Evolutionary conservation across 495 filamentous ascomycete genomes (phyloP).

Genomic region (Lasiosphaeris hirsuta): DNA sequence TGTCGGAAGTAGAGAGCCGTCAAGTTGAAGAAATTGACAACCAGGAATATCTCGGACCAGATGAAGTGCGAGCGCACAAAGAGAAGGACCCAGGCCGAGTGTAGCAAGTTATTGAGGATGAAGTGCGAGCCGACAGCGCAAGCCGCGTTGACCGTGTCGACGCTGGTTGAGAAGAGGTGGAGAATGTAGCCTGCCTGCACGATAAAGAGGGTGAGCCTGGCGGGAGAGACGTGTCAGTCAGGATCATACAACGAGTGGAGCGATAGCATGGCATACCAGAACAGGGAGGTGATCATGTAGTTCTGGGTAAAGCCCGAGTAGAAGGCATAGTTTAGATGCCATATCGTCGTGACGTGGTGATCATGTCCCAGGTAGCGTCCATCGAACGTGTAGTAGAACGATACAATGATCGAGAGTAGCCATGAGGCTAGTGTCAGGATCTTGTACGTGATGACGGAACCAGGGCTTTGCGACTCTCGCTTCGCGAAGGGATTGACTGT

Average conservation of each 20-base stretch:
- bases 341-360: conserved; percentile 53
- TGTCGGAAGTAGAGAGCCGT: conserved; percentile 75
- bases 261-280: conserved; percentile 57
- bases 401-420: conserved; percentile 62
- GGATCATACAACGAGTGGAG: neutral
- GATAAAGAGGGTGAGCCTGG: conserved; percentile 69
- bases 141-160: conserved; percentile 59
- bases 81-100: conserved; percentile 74
- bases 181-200: conserved; percentile 72
- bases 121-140: conserved; percentile 78
- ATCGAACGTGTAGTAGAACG: conserved; percentile 66
- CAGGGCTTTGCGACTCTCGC: conserved; percentile 55
- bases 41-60: conserved; percentile 69
- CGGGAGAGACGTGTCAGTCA: conserved; percentile 4
- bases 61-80: conserved; percentile 71
- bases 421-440: conserved; percentile 67
- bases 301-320: conserved; percentile 74
- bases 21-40: conserved; percentile 79
- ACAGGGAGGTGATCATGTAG: conserved; percentile 65
- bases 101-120: conserved; percentile 77
- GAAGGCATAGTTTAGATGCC: conserved; percentile 63
- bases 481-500: conserved; percentile 65
- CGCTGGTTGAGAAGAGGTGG: conserved; percentile 67
- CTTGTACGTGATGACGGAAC: conserved; percentile 56
- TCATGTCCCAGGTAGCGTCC: conserved; percentile 58